Conservation (phyloP, 2,329 filamentous ascomycete species). For the Penicillium sp. region DNA sequence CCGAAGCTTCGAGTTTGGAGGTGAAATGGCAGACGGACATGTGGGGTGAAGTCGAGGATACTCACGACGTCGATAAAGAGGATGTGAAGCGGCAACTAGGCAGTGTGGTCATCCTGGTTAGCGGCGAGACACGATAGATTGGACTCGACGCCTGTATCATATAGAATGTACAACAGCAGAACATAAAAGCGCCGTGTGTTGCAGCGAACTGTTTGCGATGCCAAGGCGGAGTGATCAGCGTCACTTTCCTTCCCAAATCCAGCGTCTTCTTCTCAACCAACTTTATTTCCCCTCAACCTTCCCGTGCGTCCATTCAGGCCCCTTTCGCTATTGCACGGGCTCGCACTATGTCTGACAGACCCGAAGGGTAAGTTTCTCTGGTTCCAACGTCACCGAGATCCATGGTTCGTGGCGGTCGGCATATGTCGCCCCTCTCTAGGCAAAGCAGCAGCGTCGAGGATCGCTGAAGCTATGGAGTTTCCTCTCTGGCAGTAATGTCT, state of each 20-base stretch:
- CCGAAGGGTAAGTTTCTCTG: constrained; percentile 20
- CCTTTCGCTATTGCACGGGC: not conserved
- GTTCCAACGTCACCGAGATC: not conserved
- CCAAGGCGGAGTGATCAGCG: constrained; percentile 15
- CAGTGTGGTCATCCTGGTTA: constrained; percentile 75
- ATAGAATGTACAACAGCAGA: not conserved
- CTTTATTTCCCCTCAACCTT: not conserved
- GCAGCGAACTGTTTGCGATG: constrained; percentile 1
- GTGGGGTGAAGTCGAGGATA: constrained; percentile 98
- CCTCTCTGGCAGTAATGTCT: too few species aligned
- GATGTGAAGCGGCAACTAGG: constrained; percentile 83
- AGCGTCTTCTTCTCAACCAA: not conserved
- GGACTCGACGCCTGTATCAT: constrained; percentile 3
- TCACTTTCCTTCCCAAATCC: not conserved
- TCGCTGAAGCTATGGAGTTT: too few species aligned
- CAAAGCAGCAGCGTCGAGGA: too few species aligned
- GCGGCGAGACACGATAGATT: constrained; percentile 44
- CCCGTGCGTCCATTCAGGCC: not conserved
- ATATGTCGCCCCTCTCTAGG: not conserved
- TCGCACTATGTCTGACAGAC: constrained; percentile 19
- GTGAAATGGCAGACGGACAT: constrained; percentile 81
- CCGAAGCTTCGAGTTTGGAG: constrained; percentile 70
- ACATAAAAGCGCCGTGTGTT: not conserved
- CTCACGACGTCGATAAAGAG: constrained; percentile 91
- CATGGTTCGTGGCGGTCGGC: constrained; percentile 13